Evolutionary conservation across 805 yeast genomes (phyloP).

Genomic region (Yarrowia sp.): DNA sequence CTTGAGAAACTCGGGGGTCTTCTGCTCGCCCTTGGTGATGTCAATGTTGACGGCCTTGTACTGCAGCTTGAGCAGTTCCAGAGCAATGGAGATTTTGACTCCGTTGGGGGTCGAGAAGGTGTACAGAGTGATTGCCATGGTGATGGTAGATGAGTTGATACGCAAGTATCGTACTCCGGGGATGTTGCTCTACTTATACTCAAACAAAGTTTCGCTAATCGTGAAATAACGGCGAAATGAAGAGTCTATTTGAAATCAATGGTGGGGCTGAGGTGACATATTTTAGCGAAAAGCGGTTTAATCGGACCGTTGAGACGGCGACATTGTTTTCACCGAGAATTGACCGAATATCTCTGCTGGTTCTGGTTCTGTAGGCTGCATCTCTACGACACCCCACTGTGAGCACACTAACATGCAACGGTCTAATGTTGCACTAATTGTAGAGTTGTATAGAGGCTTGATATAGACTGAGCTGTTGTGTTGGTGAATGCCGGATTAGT

Average conservation of each 20-base stretch:
- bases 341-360: neutral
- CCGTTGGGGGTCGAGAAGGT: conserved; percentile 56
- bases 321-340: neutral
- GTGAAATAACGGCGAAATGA: neutral
- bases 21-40: conserved; percentile 56
- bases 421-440: no score
- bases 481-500: no score
- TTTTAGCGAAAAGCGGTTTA: no score
- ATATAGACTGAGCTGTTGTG: no score
- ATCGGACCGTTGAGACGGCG: neutral
- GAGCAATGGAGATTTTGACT: conserved; percentile 51
- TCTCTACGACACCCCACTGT: no score
- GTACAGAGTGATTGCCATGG: conserved; percentile 52
- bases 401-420: no score
- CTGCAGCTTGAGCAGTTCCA: conserved; percentile 49
- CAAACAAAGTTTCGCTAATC: conserved; percentile 1
- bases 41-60: conserved; percentile 54
- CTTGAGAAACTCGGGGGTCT: conserved; percentile 63
- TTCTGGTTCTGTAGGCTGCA: neutral
- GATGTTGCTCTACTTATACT: neutral
- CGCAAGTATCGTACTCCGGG: no score
- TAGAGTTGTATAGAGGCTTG: no score
- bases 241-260: conserved; percentile 16
- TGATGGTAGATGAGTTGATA: no score
- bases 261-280: no score